A percentile compares a stretch with the other conserved stretches of the same genome.
These are phyloP conservation scores for Dillenia suffruticosa DNA, from an alignment of 164 flowering plant genomes.

Conservation along the genomic window DNA sequence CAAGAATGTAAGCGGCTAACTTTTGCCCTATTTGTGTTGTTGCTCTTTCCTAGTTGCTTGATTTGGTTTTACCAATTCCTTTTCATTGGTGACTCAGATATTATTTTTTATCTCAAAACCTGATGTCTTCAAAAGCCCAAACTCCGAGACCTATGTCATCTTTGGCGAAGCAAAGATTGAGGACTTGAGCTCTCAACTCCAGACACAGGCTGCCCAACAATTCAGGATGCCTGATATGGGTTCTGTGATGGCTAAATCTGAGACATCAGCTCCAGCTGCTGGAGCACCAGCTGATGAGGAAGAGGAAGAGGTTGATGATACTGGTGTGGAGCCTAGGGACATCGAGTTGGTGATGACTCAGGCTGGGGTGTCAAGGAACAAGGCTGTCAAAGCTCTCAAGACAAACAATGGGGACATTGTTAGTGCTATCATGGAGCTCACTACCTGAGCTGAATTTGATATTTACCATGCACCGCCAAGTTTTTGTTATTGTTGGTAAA, in stretches of 20 bases:
- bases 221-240: slow-evolving; percentile 74
- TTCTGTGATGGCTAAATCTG: slow-evolving; percentile 52
- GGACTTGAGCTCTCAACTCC: slow-evolving; percentile 91
- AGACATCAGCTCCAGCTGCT: slow-evolving; percentile 32
- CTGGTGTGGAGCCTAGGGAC: slow-evolving; percentile 77
- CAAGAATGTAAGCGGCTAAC: slow-evolving; percentile 51
- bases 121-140: slow-evolving; percentile 92
- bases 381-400: slow-evolving; percentile 88
- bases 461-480: too few species aligned
- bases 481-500: too few species aligned
- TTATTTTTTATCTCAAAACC: slow-evolving; percentile 86
- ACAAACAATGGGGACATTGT: slow-evolving; percentile 75
- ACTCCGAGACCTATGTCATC: slow-evolving; percentile 79
- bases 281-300: slow-evolving; percentile 59
- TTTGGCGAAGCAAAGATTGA: slow-evolving; percentile 94
- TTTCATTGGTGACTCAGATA: slow-evolving; percentile 35
- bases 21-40: neutral
- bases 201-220: slow-evolving; percentile 91
- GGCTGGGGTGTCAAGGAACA: slow-evolving; percentile 74
- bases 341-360: slow-evolving; percentile 91
- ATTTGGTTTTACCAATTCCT: neutral
- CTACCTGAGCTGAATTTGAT: slow-evolving; percentile 32
- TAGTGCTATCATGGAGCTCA: slow-evolving; percentile 93
- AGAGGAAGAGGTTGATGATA: slow-evolving; percentile 80
- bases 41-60: neutral